Base-by-base conservation (phyloP, 2,329 filamentous ascomycete genomes). In the Alternaria ethzedia region DNA sequence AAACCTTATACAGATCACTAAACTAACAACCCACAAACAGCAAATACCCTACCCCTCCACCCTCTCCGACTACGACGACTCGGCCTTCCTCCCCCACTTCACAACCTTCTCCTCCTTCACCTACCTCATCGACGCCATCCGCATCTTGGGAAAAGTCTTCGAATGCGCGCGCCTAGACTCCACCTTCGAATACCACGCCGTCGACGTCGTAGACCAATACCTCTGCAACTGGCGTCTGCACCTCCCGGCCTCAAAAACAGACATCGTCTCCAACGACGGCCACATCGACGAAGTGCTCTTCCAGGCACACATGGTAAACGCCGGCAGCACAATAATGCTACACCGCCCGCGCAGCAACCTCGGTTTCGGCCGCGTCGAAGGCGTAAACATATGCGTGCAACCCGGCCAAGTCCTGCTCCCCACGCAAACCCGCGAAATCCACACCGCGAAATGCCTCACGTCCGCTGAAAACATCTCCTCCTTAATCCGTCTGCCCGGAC, bases 221-320 rank as follows among this genome's bases (percentile, higher is more conserved):
- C 85, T 91, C 49, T 85, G 85, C 13, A 94, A 93, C 76, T 97
- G 93, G 92, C 87, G 89, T 57, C 86, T 95, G 51, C 91, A 96
- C 72, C 83, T 97, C 1, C 94, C 94, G 0, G 83, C 86, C 15
- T 85, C 85, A 13, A 96, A 96, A 80, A 85, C 85, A 59, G 87
- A 92, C 64, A 83, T 96, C 57, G 87, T 88, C 63, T 86, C 87
- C 65, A 88, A 90, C 70, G 90, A 92, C 30, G 86, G 88, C 20
- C 41, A 63, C 57, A 84, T 94, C 11, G 94, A 97, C 76, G 93
- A 97, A 80, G 91, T 97, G 86, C 89, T 97, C 80, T 97, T 97
- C 81, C 93, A 96, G 78, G 94, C 92, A 1, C 90, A 92, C 66
- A 95, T 96, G 88, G 92, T 97, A 72, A 84, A 75, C 30, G 67